These are phyloP conservation scores for Sordaria brevicollis DNA, from an alignment of 495 filamentous ascomycete genomes.

Conservation along the genomic window DNA sequence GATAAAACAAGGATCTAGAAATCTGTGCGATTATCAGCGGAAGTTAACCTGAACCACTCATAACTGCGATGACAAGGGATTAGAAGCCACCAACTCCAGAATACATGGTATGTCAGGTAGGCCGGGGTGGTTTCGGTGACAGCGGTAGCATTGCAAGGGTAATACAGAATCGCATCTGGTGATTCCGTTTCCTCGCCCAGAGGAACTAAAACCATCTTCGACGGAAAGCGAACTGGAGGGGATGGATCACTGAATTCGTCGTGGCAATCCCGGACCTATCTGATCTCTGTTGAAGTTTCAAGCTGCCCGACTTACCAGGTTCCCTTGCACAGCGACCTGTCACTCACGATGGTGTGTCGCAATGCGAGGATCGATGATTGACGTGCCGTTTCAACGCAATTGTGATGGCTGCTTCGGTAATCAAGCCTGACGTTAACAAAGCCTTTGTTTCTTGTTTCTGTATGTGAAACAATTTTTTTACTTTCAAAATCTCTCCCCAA, in stretches of 20 bases:
- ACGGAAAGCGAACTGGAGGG: not conserved
- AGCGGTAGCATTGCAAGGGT: not conserved
- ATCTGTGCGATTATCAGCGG: not conserved
- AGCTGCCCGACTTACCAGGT: not conserved
- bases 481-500: too few species aligned
- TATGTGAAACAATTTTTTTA: too few species aligned
- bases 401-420: too few species aligned
- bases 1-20: not conserved
- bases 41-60: not conserved
- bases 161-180: not conserved
- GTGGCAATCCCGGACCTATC: not conserved
- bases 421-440: not conserved
- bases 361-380: too few species aligned
- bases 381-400: too few species aligned
- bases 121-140: not conserved
- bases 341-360: not conserved
- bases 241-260: too few species aligned
- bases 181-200: not conserved
- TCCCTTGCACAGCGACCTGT: not conserved
- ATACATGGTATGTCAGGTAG: not conserved
- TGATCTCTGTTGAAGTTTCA: not conserved
- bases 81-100: not conserved
- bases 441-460: not conserved
- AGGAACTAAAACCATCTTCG: not conserved
- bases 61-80: not conserved